A percentile compares a stretch with the other conserved stretches of the same genome.
Conservation (phyloP, 1,284 basidiomycete species). For the Ustilago vetiveriae region DNA sequence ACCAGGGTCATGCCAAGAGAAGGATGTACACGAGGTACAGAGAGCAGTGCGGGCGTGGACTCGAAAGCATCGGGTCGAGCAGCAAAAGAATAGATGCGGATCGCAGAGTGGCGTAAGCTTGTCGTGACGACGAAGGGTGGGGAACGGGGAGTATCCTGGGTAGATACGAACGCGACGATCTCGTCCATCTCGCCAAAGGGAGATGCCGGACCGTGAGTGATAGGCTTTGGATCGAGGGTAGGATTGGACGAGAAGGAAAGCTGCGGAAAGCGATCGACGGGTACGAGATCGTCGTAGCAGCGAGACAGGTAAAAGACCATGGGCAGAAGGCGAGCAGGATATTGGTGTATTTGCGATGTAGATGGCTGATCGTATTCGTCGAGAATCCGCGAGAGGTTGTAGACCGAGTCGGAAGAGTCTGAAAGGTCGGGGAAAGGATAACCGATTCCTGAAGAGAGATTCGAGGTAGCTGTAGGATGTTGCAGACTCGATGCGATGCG, state of each 20-base stretch:
- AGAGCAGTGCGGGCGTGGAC: conserved; percentile 30
- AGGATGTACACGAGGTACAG: conserved; percentile 15
- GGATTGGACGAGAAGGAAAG: conserved; percentile 10
- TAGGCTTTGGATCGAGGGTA: conserved; percentile 11
- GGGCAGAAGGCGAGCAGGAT: conserved; percentile 28
- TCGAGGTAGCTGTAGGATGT: conserved; percentile 3
- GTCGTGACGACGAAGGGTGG: conserved; percentile 43
- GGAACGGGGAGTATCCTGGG: neutral
- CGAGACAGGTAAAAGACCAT: conserved; percentile 57
- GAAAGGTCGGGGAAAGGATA: conserved; percentile 35
- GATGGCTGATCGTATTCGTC: conserved; percentile 22
- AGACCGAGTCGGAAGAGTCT: conserved; percentile 19
- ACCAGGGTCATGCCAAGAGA: conserved; percentile 6
- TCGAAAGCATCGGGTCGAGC: conserved; percentile 29
- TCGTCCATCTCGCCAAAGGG: conserved; percentile 51
- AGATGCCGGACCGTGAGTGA: conserved; percentile 39
- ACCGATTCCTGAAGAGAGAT: neutral
- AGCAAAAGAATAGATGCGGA: conserved; percentile 52
- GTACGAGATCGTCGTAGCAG: conserved; percentile 53
- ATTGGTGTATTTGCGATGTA: conserved; percentile 16
- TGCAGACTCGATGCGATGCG: conserved; percentile 23
- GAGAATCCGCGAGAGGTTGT: conserved; percentile 19
- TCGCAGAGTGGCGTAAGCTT: conserved; percentile 11
- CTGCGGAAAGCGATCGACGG: conserved; percentile 45
- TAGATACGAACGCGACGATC: conserved; percentile 38